Conservation (phyloP, 805 yeast genomes). For the Candida yuanshanica region DNA sequence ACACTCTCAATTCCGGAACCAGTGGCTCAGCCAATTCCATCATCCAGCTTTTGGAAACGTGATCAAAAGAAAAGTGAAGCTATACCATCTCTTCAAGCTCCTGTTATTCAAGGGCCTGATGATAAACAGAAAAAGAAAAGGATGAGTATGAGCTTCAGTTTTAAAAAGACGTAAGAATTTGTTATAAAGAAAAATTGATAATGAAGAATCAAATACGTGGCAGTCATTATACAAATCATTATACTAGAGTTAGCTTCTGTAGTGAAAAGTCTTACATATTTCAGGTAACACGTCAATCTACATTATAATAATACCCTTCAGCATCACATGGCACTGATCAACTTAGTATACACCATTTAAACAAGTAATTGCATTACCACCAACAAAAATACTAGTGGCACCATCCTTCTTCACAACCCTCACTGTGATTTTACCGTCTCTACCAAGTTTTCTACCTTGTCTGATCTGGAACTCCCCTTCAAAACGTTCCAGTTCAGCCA, state of each 20-base stretch:
- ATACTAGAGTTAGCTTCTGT: too few species aligned
- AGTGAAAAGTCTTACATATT: too few species aligned
- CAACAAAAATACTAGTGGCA: slow-evolving; percentile 25
- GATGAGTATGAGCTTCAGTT: slow-evolving; percentile 21
- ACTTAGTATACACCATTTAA: slow-evolving; percentile 27
- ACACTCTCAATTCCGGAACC: background rate
- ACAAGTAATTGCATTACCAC: slow-evolving; percentile 35
- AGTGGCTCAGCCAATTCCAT: background rate
- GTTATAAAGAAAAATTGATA: background rate
- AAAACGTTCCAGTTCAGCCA: slow-evolving; percentile 22
- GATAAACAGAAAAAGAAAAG: slow-evolving; percentile 17
- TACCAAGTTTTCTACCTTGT: slow-evolving; percentile 35
- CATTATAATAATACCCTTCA: background rate
- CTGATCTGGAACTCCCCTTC: slow-evolving; percentile 21
- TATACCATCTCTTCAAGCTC: too few species aligned
- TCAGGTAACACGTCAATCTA: too few species aligned
- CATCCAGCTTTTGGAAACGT: too few species aligned
- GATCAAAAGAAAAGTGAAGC: too few species aligned
- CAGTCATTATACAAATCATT: too few species aligned
- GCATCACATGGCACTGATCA: background rate
- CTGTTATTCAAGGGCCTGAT: too few species aligned
- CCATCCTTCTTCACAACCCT: slow-evolving; percentile 14
- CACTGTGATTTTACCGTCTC: slow-evolving; percentile 34
- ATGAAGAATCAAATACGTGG: too few species aligned
- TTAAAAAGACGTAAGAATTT: too few species aligned